phyloP scores from a whole-genome alignment of 306 rosid species.

The Ochetophila trinervis region DNA sequence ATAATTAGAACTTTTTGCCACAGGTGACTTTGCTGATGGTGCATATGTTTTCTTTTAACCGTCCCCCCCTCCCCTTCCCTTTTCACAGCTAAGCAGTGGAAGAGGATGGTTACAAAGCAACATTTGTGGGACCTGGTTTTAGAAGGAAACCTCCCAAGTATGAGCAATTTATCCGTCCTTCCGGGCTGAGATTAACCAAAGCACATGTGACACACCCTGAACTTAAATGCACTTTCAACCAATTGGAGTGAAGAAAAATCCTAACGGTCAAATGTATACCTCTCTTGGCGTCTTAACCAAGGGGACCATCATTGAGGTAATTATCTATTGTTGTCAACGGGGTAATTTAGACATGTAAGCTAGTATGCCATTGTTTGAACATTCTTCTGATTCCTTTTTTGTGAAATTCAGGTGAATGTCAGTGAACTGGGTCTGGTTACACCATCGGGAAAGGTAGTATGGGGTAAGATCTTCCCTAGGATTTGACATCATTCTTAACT shows the following conservation, averaged over 20 bases:
- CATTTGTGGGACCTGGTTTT: conserved; percentile 87
- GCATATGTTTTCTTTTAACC: conserved; percentile 14
- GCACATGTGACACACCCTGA: conserved; percentile 95
- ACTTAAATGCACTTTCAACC: conserved; percentile 87
- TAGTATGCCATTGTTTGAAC: neutral
- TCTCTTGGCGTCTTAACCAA: conserved; percentile 91
- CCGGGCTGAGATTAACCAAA: conserved; percentile 83
- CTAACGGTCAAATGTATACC: conserved; percentile 85
- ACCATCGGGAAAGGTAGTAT: conserved; percentile 93
- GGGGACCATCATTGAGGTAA: conserved; percentile 93
- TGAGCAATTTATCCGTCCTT: conserved; percentile 84
- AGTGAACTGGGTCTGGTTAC: conserved; percentile 95
- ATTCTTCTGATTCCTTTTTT: neutral
- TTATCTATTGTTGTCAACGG: neutral
- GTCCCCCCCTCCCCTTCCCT: too few species aligned
- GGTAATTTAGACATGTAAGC: neutral
- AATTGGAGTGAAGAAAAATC: conserved; percentile 91
- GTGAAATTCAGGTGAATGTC: conserved; percentile 70
- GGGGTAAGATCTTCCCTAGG: conserved; percentile 58
- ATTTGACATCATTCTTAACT: neutral
- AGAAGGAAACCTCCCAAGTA: conserved; percentile 96
- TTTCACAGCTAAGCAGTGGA: conserved; percentile 98
- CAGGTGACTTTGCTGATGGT: conserved; percentile 14
- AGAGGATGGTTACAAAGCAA: conserved; percentile 97
- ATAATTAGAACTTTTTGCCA: neutral